Base-by-base conservation (phyloP, 2,329 filamentous ascomycete species). In the Alternaria consortialis region DNA sequence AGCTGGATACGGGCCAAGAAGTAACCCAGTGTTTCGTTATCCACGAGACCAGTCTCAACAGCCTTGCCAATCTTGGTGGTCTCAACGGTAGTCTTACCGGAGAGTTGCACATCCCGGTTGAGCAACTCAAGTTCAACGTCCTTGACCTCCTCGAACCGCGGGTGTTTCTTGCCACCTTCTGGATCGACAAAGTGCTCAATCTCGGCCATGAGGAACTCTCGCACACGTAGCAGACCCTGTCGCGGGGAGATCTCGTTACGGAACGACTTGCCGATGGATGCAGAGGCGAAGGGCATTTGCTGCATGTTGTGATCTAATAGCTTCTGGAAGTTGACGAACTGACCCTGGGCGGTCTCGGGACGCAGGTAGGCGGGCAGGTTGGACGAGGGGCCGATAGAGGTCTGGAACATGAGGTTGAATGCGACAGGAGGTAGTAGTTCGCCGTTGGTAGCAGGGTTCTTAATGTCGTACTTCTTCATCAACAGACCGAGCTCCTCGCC, bases 351-450 rank as follows among this genome's bases (percentile, higher is more conserved):
- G 31, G 95, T 99, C 82, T 99, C 95, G 43, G 95, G 95, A 12
- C 75, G 72, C 29, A 78, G 69, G 61, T 73, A 78, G 39, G 92
- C 94, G 48, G 91, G 88, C 64, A 91, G 85, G 60, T 96, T 94
- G 80, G 91, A 91, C 17, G 92, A 96, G 58, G 94, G 94, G 64
- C 95, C 95, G 77, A 99, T 98, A 36, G 91, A 86, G 42, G 94
- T 97, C 80, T 94, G 90, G 85, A 98, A 99, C 95, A 99, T 99
- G 75, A 99, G 89, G 83, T 99, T 99, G 87, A 98, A 97, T 42
- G 93, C 86, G 52, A 97, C 90, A 4, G 95, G 95, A 31, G 91
- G 90, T 29, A 88, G 87, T 37, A 96, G 89, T 71, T 91, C 87
- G 63, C 88, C 87, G 69, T 89, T 91, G 70, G 91, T 97, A 52